Percentiles rank a stretch among this genome's conserved stretches.
These are phyloP conservation scores for Apiotrichum domesticum DNA, from an alignment of 1,284 basidiomycete genomes.

Conservation along the genomic window DNA sequence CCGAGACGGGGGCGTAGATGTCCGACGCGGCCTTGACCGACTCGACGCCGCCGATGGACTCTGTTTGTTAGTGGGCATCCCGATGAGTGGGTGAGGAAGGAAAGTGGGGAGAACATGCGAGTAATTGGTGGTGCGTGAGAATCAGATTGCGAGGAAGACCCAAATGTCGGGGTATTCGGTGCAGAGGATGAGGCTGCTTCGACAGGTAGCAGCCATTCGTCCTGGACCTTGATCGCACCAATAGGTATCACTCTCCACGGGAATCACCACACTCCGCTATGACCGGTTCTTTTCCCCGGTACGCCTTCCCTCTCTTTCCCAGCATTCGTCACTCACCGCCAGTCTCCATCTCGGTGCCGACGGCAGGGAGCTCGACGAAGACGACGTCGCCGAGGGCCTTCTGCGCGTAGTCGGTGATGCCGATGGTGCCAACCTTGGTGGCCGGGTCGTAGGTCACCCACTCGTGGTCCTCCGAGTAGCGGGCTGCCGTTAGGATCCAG, in stretches of 20 bases:
- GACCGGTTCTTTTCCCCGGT: no score
- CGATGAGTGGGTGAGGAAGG: no score
- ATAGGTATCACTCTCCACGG: no score
- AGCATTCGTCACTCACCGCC: conserved; percentile 58
- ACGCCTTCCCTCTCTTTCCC: no score
- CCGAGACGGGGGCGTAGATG: conserved; percentile 92
- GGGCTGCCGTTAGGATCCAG: conserved; percentile 51
- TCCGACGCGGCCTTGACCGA: conserved; percentile 98
- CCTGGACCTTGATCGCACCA: no score
- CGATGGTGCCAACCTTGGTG: conserved; percentile 73
- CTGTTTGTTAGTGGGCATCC: conserved; percentile 48
- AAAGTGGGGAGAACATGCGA: no score
- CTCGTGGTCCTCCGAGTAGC: conserved; percentile 88
- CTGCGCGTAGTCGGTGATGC: conserved; percentile 93
- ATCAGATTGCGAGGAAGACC: no score
- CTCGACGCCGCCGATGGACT: conserved; percentile 90
- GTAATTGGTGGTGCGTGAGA: no score
- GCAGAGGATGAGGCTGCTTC: no score
- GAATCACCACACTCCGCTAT: no score
- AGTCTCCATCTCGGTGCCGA: conserved; percentile 63
- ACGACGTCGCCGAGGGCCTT: conserved; percentile 92
- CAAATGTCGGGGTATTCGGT: no score
- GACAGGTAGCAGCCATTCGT: no score
- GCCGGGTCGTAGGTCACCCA: conserved; percentile 72
- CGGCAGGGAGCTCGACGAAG: conserved; percentile 82